These are phyloP conservation scores for Lenwebbia sp. DNA, from an alignment of 345 rosid species.

Conservation along the genomic window DNA sequence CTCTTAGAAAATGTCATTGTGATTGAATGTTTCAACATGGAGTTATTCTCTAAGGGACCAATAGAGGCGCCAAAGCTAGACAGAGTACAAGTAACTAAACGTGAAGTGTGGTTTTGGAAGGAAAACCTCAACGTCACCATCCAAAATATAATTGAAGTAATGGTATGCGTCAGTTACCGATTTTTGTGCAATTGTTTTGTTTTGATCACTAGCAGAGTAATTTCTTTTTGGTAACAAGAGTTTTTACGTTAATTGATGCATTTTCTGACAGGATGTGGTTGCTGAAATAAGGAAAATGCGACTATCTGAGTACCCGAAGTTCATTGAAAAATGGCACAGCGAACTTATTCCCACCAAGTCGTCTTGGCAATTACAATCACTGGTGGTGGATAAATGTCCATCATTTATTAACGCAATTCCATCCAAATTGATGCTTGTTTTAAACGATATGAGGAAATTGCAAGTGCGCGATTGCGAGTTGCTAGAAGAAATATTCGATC, in stretches of 20 bases:
- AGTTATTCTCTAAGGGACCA: background rate
- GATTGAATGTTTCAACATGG: background rate
- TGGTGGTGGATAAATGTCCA: background rate
- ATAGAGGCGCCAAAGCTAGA: background rate
- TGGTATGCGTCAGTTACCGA: background rate
- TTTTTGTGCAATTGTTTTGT: accelerated
- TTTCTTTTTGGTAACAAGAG: no score
- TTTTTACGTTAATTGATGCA: no score
- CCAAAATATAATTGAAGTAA: background rate
- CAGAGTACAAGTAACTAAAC: background rate
- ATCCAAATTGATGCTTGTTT: background rate
- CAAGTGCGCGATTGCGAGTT: background rate
- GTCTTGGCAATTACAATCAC: accelerated
- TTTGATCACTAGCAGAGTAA: background rate
- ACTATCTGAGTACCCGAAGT: background rate
- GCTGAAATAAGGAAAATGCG: no score
- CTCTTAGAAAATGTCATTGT: background rate
- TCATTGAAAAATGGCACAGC: background rate
- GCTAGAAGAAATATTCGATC: background rate
- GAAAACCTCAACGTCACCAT: background rate
- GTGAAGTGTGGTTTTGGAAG: background rate
- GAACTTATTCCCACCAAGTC: background rate
- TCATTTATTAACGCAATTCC: background rate
- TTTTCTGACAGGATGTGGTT: no score
- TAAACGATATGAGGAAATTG: accelerated